Conservation (phyloP, 2,329 filamentous ascomycete species). For the Microcera coccophila region DNA sequence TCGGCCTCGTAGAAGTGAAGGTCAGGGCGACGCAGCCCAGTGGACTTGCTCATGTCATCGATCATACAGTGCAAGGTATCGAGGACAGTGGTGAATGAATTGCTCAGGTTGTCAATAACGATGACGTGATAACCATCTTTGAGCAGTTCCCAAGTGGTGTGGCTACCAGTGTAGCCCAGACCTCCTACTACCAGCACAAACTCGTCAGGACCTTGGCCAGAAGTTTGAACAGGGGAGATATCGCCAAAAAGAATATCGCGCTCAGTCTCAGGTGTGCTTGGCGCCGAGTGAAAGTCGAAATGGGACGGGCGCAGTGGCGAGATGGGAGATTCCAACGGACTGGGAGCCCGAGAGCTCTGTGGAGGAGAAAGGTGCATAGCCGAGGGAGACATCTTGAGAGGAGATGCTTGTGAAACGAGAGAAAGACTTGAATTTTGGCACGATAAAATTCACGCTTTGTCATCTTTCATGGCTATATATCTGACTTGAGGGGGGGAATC, state of each 20-base stretch:
- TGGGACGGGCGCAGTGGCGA: no score
- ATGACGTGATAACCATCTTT: conserved; percentile 53
- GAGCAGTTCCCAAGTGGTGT: conserved; percentile 51
- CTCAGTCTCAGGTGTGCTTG: no score
- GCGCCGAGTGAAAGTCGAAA: no score
- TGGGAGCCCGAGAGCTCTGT: no score
- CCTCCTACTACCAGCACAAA: conserved; percentile 50
- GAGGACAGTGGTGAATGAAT: conserved; percentile 37
- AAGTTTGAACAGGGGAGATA: conserved; percentile 5
- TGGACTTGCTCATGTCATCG: conserved; percentile 9
- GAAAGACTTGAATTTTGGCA: no score
- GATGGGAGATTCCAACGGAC: no score
- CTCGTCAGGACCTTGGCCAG: conserved; percentile 6
- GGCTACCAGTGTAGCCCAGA: conserved; percentile 54
- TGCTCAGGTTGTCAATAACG: conserved; percentile 43
- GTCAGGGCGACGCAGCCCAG: conserved; percentile 20
- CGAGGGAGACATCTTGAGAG: no score
- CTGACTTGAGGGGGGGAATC: no score
- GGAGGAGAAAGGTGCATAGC: no score
- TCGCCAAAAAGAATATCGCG: conserved; percentile 7
- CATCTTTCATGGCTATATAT: no score
- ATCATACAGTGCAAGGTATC: conserved; percentile 22
- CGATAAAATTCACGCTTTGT: no score
- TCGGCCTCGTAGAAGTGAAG: conserved; percentile 38
- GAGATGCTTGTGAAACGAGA: no score